These are phyloP conservation scores for Trametopsis cervina DNA, from an alignment of 768 basidiomycete species.

Conservation along the genomic window DNA sequence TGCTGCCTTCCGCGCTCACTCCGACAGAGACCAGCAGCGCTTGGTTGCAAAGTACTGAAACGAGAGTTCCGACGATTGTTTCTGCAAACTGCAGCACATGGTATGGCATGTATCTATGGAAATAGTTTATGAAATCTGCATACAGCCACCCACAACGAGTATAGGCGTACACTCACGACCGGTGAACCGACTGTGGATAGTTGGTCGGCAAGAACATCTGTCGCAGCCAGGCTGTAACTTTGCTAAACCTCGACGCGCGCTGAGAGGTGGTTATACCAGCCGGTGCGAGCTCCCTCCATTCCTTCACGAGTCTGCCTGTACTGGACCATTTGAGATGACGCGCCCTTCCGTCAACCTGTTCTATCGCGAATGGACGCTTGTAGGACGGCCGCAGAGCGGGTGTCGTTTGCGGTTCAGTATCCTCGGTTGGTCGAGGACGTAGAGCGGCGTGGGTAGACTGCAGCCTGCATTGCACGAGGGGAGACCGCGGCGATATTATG, in stretches of 20 bases:
- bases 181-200: conserved; percentile 23
- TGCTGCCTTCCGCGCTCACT: conserved; percentile 22
- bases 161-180: conserved; percentile 17
- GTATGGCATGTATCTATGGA: conserved; percentile 17
- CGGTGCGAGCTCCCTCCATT: conserved; percentile 17
- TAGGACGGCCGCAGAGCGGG: background rate
- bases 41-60: conserved; percentile 24
- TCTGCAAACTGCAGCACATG: conserved; percentile 23
- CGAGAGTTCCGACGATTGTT: conserved; percentile 18
- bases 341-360: conserved; percentile 21
- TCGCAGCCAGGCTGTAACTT: conserved; percentile 20
- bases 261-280: conserved; percentile 6
- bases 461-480: background rate
- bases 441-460: conserved; percentile 5
- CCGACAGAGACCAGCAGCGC: conserved; percentile 23
- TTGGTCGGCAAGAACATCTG: conserved; percentile 26
- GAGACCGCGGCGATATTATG: background rate
- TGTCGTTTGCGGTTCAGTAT: background rate
- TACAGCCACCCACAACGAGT: background rate
- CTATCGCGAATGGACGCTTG: conserved; percentile 16
- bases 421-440: background rate
- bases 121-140: background rate
- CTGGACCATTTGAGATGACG: conserved; percentile 21
- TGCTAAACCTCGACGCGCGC: conserved; percentile 10
- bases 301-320: conserved; percentile 13